Evolutionary conservation across 2,329 filamentous ascomycete genomes (phyloP), one percentile per base, ranked within the genome.

Genomic region (Balansia obtecta): DNA sequence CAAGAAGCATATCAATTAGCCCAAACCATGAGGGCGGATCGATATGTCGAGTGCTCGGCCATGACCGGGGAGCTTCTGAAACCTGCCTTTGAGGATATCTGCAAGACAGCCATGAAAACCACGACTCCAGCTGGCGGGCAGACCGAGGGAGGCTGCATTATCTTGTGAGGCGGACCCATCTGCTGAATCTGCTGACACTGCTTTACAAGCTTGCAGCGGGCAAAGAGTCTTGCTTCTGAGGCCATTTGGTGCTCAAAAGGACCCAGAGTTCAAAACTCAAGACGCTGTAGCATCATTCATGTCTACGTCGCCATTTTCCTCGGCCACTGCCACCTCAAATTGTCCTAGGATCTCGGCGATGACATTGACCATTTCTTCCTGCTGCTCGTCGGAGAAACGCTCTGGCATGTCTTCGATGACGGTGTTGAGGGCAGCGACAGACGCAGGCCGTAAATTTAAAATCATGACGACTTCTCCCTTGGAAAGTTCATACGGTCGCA

Each of bases 381-480:
- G 80, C 63, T 82, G 70, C 44, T 80, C 75, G 18, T 76, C 74
- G 44, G 63, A 70, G 60, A 83, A 82, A 8, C 83, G 74, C 37
- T 72, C 70, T 51, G 76, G 71, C 69, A 83, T 77, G 55, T 86
- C 80, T 63, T 86, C 81, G 34, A 86, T 70, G 46, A 84, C 71
- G 15, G 77, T 77, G 58, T 82, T 82, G 56, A 86, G 69, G 44
- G 75, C 73, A 4, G 75, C 74, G 32, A 73, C 68, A 30, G 71
- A 76, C 20, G 71, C 70, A 0, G 83, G 83, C 11, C 82, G 74
- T 42, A 83, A 66, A 61, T 86, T 86, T 57, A 85, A 63, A 45
- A 86, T 76, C 77, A 84, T 83, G 60, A 86, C 68, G 50, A 83
- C 67, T 64, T 86, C 83, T 49, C 79, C 79, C 68, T 86, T 86